These are phyloP conservation scores for Pyricularia pennisetigena DNA, from an alignment of 2,329 filamentous ascomycete species.

Conservation along the genomic window DNA sequence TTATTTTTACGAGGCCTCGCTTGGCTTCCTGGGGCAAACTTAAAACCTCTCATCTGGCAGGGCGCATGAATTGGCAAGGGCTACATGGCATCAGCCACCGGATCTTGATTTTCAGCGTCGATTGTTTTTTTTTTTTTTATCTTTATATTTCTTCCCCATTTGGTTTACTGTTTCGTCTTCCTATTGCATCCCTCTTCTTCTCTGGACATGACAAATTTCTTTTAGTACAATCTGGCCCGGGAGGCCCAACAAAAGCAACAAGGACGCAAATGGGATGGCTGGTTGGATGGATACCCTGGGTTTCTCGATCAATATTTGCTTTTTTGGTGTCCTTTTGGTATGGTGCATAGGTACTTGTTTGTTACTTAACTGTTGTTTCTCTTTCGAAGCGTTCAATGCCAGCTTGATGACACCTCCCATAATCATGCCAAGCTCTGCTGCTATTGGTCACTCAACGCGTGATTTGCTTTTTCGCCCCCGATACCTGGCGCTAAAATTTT, in stretches of 20 bases:
- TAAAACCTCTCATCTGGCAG: not conserved
- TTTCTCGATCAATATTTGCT: not conserved
- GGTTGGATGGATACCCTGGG: not conserved
- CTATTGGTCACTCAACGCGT: not conserved
- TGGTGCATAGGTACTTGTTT: not conserved
- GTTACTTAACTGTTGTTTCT: not conserved
- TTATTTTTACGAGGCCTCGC: not conserved
- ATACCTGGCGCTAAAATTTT: not conserved
- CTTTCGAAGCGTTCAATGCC: not conserved
- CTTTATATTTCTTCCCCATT: constrained; percentile 2
- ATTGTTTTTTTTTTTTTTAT: constrained; percentile 2
- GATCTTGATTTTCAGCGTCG: constrained; percentile 1
- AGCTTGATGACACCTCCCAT: not conserved
- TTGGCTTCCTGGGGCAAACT: not conserved
- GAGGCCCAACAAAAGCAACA: not conserved
- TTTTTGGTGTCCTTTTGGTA: not conserved
- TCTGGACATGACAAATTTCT: not conserved
- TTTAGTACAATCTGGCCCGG: not conserved
- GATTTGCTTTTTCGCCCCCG: not conserved
- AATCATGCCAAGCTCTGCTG: not conserved
- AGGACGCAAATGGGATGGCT: not conserved
- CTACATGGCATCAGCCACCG: not conserved
- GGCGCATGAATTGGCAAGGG: not conserved
- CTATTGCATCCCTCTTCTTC: not conserved
- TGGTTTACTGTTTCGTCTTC: constrained; percentile 3